These are phyloP conservation scores for Cucurbita ficifolia DNA, from an alignment of 306 rosid genomes.

Conservation along the genomic window DNA sequence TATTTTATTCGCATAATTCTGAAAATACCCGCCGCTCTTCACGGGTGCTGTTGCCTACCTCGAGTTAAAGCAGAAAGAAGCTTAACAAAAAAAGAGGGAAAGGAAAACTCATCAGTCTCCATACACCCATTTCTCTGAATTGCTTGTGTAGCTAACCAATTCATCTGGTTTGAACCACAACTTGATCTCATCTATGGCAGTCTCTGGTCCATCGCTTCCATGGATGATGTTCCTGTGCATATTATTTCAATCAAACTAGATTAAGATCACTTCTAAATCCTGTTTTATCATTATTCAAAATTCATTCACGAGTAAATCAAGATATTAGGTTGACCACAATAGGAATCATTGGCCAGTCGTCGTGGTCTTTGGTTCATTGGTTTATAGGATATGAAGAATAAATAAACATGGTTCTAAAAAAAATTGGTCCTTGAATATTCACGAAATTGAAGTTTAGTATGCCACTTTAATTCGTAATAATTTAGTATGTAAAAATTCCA, in stretches of 20 bases:
- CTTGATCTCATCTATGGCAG: constrained; percentile 74
- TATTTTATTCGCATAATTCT: background rate
- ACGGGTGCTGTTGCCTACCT: background rate
- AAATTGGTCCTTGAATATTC: no score
- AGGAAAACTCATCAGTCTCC: constrained; percentile 27
- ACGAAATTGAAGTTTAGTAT: no score
- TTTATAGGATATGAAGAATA: background rate
- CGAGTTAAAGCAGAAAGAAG: background rate
- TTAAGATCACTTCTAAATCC: no score
- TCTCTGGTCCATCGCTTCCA: constrained; percentile 93
- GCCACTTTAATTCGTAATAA: no score
- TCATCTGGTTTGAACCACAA: constrained; percentile 90
- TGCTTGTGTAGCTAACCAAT: constrained; percentile 72
- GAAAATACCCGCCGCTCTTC: constrained; percentile 1
- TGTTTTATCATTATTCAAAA: background rate
- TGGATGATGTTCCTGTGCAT: constrained; percentile 71
- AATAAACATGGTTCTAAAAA: no score
- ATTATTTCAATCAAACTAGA: background rate
- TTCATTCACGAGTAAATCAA: background rate
- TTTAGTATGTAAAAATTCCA: no score
- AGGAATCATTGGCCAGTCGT: background rate
- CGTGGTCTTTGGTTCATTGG: background rate
- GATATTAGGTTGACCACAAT: background rate
- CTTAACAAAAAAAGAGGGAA: background rate
- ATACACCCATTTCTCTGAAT: constrained; percentile 82